Conservation (phyloP, 2,329 filamentous ascomycete species). For the Fusarium pininemorale region DNA sequence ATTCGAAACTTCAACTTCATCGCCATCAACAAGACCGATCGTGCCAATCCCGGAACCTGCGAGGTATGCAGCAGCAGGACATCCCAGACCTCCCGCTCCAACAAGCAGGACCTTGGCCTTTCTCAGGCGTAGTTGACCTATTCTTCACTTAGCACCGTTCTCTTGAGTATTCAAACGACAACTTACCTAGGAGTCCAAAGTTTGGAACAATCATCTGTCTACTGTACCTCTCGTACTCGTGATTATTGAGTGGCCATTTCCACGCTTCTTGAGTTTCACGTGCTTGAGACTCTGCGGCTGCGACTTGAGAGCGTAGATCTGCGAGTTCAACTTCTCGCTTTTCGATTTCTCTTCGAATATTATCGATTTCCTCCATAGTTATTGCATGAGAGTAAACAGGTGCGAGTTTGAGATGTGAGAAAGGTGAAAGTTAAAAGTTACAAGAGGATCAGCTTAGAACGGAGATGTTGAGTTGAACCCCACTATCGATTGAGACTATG, state of each 20-base stretch:
- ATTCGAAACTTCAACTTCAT: conserved; percentile 88
- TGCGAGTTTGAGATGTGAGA: background rate
- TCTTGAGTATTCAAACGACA: accelerated
- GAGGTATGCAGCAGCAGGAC: conserved; percentile 91
- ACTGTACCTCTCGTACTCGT: conserved; percentile 88
- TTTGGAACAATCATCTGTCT: conserved; percentile 89
- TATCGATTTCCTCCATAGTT: conserved; percentile 50
- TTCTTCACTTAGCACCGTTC: background rate
- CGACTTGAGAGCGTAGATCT: conserved; percentile 56
- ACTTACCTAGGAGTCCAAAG: conserved; percentile 76
- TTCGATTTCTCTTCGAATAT: conserved; percentile 58
- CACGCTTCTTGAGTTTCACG: conserved; percentile 37
- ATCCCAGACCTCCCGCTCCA: conserved; percentile 89
- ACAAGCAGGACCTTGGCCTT: conserved; percentile 79
- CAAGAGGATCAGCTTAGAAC: background rate
- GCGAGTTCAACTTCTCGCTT: conserved; percentile 59
- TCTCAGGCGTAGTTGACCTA: conserved; percentile 80
- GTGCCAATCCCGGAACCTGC: conserved; percentile 87
- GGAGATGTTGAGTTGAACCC: background rate
- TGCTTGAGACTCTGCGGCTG: conserved; percentile 48
- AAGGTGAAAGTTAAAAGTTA: background rate
- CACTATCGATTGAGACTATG: background rate
- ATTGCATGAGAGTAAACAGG: background rate
- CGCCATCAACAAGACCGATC: conserved; percentile 86
- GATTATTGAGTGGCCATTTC: conserved; percentile 74